Conservation (phyloP, 441 rosid genomes). For the Euphorbia schlechtendalii region DNA sequence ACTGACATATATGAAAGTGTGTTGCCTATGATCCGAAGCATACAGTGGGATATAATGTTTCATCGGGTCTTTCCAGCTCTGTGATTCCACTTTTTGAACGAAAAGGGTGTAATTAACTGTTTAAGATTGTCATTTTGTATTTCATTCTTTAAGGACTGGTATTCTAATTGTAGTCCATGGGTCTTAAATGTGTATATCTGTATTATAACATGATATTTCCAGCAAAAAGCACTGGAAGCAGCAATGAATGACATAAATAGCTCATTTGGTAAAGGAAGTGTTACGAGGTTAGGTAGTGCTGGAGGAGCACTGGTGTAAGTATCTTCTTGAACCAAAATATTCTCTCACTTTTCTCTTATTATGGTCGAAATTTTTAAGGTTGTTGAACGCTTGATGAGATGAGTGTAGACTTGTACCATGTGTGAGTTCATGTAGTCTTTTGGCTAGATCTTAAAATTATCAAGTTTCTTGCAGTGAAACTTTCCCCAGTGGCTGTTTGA, state of each 20-base stretch:
- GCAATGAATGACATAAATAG: slow-evolving; percentile 88
- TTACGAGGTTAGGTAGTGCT: slow-evolving; percentile 88
- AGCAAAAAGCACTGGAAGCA: slow-evolving; percentile 95
- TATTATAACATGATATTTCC: slow-evolving; percentile 7
- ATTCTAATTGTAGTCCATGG: background rate
- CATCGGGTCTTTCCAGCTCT: background rate
- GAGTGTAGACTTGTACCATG: background rate
- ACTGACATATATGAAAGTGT: too few species aligned
- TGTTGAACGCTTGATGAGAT: background rate
- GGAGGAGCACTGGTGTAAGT: slow-evolving; percentile 92
- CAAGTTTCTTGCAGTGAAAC: slow-evolving; percentile 55
- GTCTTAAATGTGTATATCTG: background rate
- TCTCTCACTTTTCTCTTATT: background rate
- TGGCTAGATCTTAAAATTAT: slow-evolving; percentile 5
- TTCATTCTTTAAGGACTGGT: background rate
- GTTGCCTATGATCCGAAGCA: background rate
- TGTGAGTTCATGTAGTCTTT: background rate
- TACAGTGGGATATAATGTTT: background rate
- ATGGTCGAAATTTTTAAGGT: background rate
- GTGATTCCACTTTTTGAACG: background rate
- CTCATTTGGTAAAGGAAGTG: slow-evolving; percentile 92
- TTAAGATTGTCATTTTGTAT: background rate
- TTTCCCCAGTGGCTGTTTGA: slow-evolving; percentile 87
- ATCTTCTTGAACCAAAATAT: slow-evolving; percentile 1
- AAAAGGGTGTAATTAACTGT: background rate